phyloP scores from a whole-genome alignment of 2,329 filamentous ascomycete species.

The Aureobasidium subglaciale region DNA sequence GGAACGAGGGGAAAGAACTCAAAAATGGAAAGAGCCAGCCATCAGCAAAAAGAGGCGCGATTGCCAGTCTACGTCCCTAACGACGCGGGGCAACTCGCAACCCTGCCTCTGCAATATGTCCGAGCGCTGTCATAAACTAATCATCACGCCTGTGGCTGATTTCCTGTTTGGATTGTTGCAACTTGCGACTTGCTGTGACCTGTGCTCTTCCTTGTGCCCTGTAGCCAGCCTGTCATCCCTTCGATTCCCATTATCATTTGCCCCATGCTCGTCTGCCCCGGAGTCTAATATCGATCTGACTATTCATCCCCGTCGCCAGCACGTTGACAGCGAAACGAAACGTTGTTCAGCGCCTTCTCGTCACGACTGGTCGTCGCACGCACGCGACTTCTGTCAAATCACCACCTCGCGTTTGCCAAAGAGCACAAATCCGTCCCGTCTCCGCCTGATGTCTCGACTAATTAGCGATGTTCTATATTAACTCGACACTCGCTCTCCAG shows the following conservation, averaged over 20 bases:
- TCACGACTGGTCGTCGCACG: neutral
- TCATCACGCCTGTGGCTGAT: slow-evolving; percentile 11
- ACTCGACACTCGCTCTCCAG: neutral
- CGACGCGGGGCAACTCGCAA: slow-evolving; percentile 3
- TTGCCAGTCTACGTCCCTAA: neutral
- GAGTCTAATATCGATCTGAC: neutral
- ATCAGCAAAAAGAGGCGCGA: slow-evolving; percentile 2
- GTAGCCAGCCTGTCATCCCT: neutral
- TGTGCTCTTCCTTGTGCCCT: no score
- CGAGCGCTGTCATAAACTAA: slow-evolving; percentile 11
- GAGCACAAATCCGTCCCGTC: slow-evolving; percentile 1
- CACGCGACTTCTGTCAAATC: slow-evolving; percentile 9
- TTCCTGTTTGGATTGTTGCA: slow-evolving; percentile 12
- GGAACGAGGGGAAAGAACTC: slow-evolving; percentile 20
- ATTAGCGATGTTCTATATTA: slow-evolving; percentile 3
- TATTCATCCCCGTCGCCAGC: slow-evolving; percentile 5
- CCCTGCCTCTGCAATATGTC: neutral
- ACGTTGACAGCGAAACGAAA: slow-evolving; percentile 12
- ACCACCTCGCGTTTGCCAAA: slow-evolving; percentile 1
- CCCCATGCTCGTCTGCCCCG: neutral
- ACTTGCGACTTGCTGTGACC: slow-evolving; percentile 13
- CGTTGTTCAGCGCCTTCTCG: slow-evolving; percentile 8
- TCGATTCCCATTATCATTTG: neutral
- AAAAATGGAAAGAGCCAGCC: slow-evolving; percentile 1
- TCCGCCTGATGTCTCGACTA: slow-evolving; percentile 9